Base-by-base conservation (phyloP, 2,329 filamentous ascomycete genomes). In the Nemania diffusa region DNA sequence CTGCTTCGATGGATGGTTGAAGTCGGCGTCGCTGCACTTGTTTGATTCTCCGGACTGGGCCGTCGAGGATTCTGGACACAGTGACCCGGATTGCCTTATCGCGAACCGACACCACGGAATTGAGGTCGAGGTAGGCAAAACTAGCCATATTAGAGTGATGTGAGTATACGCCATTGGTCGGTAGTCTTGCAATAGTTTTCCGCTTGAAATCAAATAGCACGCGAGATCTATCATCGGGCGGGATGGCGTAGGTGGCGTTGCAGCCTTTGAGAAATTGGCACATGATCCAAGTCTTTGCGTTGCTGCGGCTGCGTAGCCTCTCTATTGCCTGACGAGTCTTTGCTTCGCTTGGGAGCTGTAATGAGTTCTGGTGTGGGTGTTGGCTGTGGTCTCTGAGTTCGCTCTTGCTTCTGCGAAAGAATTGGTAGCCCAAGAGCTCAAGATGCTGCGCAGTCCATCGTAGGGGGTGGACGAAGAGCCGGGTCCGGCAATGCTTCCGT, bases 381-480 rank as follows among this genome's bases (percentile, higher is more conserved):
- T 24, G n/a, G 42, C 48, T n/a, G 24, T 34, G 51, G 7, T 4
- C 27, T 34, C 17, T 26, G n/a, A 34, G 27, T 34, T 20, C 29
- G 2, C 17, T n/a, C 34, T 37, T 51, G 46, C 46, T 34, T 22
- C 22, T 20, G 29, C 15, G 27, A 34, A 53, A 5, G 22, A 53
- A 53, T 53, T 27, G 27, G 51, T 34, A 53, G 51, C 51, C 51
- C 7, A 53, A 37, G 20, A 53, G 51, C 51, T 53, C 51, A 22
- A 53, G 51, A 27, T 53, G 51, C 34, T 37, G 51, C 13, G 51
- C 27, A 34, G 51, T 53, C 51, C 51, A 53, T 53, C 34, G 51
- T 11, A 53, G 29, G 17, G 51, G 51, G 17, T 37, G 27, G 27
- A 53, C 51, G 34, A 34, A 53, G 2, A 53, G 29, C 6, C 51